phyloP scores from a whole-genome alignment of 2,329 filamentous ascomycete genomes.

The Colletotrichum tropicicola region DNA sequence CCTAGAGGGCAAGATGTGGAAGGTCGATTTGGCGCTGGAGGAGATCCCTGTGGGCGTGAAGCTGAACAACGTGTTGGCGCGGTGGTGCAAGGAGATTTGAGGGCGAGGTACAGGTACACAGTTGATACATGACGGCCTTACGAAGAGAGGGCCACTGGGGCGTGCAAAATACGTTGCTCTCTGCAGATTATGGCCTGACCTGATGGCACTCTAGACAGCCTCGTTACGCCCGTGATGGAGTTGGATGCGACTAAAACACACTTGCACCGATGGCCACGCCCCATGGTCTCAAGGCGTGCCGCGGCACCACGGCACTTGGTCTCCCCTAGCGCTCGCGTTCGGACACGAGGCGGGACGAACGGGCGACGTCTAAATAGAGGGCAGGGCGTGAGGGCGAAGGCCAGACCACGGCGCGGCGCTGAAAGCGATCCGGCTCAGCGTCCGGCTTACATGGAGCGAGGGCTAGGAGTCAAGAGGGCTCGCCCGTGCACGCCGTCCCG shows the following conservation, averaged over 20 bases:
- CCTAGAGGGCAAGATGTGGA: conserved; percentile 74
- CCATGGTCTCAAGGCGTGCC: not conserved
- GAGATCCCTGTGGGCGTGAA: conserved; percentile 75
- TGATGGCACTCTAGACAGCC: not conserved
- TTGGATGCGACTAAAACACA: not conserved
- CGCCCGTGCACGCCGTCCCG: not conserved
- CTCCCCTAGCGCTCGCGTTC: not conserved
- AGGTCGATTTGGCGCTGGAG: conserved; percentile 79
- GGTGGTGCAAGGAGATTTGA: conserved; percentile 81
- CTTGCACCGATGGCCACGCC: not conserved
- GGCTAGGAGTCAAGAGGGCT: not conserved
- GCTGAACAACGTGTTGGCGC: conserved; percentile 67
- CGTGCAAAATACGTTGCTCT: not conserved
- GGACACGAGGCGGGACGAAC: not conserved
- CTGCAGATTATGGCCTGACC: not conserved
- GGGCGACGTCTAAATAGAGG: not conserved
- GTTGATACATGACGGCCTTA: not conserved
- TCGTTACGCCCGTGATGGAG: not conserved
- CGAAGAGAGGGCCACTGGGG: not conserved
- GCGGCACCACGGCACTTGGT: not conserved
- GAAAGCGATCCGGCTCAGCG: not conserved
- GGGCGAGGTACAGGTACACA: not conserved
- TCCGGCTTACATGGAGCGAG: not conserved
- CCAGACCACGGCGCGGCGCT: no score
- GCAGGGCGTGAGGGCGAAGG: not conserved